Base-by-base conservation (phyloP, 805 yeast species). In the Ogataea haglerorum region DNA sequence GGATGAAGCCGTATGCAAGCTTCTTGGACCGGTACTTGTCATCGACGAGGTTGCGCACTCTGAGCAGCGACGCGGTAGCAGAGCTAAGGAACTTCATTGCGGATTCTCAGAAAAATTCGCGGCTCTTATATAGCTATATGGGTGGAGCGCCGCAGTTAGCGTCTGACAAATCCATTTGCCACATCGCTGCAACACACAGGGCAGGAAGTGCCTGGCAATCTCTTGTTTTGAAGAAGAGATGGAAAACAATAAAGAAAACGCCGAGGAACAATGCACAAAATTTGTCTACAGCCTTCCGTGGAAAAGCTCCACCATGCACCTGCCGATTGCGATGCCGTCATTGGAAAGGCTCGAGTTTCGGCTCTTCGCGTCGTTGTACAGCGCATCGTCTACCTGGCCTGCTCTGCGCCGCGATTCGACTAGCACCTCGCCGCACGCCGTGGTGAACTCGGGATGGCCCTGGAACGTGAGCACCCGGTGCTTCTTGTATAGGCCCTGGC, bases 401-500 rank as follows among this genome's bases (percentile, higher is more conserved):
- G 30, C 28, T 4, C 38, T 30, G 10, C 15, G 14, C 17, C 40
- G 30, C 3, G 18, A 24, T 2, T 45, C 34, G 14, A 42, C 36
- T 25, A 54, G 34, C 2, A 40, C 36, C 4, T 43, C 25, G 1
- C 63, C 60, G 23, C 60, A 58, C 5, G 63, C 69, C 0, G 68
- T 63, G 23, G 65, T 55, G 55, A 87, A 89, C 57, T 89, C 97
- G 0, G 97, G 96, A 55, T 89, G 97, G 0, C 96, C 96, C 60
- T 89, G 97, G 52, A 88, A 76, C 0, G 95, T 77, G 22, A 89
- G 62, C 6, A 84, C 37, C 33, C 70, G 69, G 16, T 67, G 54
- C 1, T 71, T 68, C 31, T 75, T 73, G 45, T 73, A 75, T 18
- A 85, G 63, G 0, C 95, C 95, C 63, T 89, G 96, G 22, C 76